Evolutionary conservation across 352 stramenopile species (phyloP), one percentile per base, ranked within the genome.

Genomic region (Globisporangium alternatum): DNA sequence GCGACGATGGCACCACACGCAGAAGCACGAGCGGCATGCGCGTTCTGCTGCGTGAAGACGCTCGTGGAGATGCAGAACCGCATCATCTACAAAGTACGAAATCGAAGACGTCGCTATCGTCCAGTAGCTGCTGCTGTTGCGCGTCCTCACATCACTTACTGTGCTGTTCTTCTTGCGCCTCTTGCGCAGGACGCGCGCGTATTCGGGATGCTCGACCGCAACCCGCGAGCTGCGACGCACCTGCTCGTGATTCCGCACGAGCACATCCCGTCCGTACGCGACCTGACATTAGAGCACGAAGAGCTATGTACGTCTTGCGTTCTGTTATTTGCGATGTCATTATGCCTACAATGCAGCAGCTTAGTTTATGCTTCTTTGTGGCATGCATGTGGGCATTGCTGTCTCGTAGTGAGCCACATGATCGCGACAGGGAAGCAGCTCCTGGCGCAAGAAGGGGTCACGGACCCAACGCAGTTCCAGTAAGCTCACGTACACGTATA

Each of bases 161-260:
- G 31, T 62, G 15, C 2, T 44, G 25, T 9, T 55, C 9, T 44
- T 22, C 5, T 33, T 37, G 8, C 12, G 5, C 17, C 10, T 60
- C 6, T 21, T 9, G 9, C 3, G 9, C 48, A 92, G 83, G 80
- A 90, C 72, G 74, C 76, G 17, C 60, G 66, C 33, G 71, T 89
- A n/a, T 71, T 88, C 60, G 83, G 71, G 1, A 90, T 89, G 57
- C 51, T 77, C 39, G 83, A 92, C 62, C 73, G 71, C 25, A 81
- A 88, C 43, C 79, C 83, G 33, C 77, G 79, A 17, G 81, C 83
- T 2, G 67, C 65, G 19, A 74, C 65, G 41, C 83, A 92, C 37
- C 45, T 90, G 52, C 67, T 92, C 43, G 77, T 92, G 52, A 86
- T 92, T 13, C 71, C 83, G 15, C 73, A 78, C 43, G 62, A 84